Conservation (phyloP, 106 monocot species). For the Dactylorhiza incarnata region DNA sequence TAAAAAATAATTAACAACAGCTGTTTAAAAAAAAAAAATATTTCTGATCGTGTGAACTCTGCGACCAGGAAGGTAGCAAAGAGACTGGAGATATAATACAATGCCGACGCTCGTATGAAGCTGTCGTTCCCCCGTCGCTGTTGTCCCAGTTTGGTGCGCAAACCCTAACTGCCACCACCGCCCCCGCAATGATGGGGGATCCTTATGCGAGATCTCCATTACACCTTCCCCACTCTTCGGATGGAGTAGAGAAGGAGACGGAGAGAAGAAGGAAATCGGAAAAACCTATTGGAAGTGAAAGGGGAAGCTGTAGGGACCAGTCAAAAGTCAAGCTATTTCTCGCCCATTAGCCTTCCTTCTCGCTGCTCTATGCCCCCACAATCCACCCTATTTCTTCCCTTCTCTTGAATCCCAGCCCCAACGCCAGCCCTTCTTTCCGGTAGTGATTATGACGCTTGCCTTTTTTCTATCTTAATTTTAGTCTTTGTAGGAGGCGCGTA, state of each 20-base stretch:
- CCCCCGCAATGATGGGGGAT: slow-evolving; percentile 5
- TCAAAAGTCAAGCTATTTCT: neutral
- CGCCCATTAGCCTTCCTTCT: no score
- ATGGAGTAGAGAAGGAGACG: neutral
- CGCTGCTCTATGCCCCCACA: no score
- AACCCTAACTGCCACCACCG: neutral
- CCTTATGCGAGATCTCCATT: slow-evolving; percentile 4
- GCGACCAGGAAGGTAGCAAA: no score
- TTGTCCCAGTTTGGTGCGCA: neutral
- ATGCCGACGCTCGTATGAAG: no score
- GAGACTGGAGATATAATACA: no score
- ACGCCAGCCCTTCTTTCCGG: neutral
- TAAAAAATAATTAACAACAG: no score
- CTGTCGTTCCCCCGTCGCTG: neutral
- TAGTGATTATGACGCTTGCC: neutral
- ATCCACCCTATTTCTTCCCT: neutral
- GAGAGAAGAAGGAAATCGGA: neutral
- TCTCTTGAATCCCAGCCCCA: neutral
- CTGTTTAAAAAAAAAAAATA: no score
- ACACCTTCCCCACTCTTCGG: neutral
- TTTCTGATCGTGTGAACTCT: no score
- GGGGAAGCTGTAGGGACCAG: neutral
- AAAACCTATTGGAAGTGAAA: slow-evolving; percentile 4
- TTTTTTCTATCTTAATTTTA: neutral
- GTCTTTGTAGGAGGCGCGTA: neutral